Evolutionary conservation across 805 yeast genomes (phyloP).

Genomic region (Saturnispora diversa): DNA sequence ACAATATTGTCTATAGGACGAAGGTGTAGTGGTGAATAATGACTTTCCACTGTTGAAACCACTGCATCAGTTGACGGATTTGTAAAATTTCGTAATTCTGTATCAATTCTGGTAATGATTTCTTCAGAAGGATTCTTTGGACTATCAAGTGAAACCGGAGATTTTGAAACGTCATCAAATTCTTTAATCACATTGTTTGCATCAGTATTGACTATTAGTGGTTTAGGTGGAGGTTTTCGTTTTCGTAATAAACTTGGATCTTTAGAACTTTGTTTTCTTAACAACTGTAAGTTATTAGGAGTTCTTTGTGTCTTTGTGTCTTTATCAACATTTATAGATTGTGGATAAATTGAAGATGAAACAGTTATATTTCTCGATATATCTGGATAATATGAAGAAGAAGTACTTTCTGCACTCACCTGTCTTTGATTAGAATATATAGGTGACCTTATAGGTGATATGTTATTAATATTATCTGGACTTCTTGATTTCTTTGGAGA

Average conservation of each 20-base stretch:
- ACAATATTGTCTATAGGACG: background rate
- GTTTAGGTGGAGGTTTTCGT: constrained; percentile 12
- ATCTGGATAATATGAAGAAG: constrained; percentile 12
- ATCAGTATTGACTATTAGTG: background rate
- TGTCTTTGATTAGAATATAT: background rate
- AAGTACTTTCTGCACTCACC: constrained; percentile 2
- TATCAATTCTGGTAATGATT: background rate
- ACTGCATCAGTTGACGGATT: background rate
- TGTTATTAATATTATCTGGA: background rate
- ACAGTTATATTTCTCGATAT: constrained; percentile 2
- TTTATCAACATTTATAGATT: too few relatives aligned
- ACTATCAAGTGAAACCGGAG: background rate
- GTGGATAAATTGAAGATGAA: constrained; percentile 6
- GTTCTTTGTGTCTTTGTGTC: too few relatives aligned
- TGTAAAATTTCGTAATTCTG: background rate
- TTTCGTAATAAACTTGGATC: constrained; percentile 11
- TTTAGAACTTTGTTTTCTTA: constrained; percentile 6
- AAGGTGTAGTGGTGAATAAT: constrained; percentile 2
- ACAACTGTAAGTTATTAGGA: background rate
- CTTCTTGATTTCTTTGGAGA: too few relatives aligned
- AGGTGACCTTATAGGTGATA: background rate
- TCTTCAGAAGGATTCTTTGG: constrained; percentile 2
- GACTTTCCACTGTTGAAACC: background rate
- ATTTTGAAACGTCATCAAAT: background rate
- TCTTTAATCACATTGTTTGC: background rate